A percentile compares a stretch with the other conserved stretches of the same genome.
These are phyloP conservation scores for Pseudogymnoascus sp. DNA, from an alignment of 2,329 filamentous ascomycete genomes.

Conservation along the genomic window DNA sequence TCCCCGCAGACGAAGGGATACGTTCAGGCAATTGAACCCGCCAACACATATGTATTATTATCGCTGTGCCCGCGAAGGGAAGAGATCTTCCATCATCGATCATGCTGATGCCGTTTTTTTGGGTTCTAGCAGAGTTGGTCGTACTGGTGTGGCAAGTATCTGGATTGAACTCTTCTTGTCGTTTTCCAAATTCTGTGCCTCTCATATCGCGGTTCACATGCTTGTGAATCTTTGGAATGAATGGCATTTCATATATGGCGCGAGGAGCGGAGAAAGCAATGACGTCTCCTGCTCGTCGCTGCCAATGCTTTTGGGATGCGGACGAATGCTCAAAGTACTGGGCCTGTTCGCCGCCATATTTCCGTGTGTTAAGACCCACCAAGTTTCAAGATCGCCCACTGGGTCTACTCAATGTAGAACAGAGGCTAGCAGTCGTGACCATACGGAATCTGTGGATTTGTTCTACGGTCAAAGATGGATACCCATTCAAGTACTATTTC, in stretches of 20 bases:
- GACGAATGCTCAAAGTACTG: neutral
- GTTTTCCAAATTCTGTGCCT: neutral
- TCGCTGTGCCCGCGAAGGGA: neutral
- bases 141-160: neutral
- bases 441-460: neutral
- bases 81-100: neutral
- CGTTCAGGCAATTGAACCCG: neutral
- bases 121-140: too few species aligned
- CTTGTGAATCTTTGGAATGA: neutral
- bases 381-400: neutral
- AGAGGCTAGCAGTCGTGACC: neutral
- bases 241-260: neutral
- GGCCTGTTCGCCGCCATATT: neutral
- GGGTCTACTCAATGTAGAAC: neutral
- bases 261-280: neutral
- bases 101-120: neutral
- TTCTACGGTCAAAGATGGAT: slow-evolving; percentile 1
- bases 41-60: neutral
- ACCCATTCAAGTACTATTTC: neutral
- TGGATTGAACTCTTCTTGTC: neutral
- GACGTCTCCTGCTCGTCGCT: neutral
- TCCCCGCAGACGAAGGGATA: neutral
- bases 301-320: neutral
- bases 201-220: neutral
- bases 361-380: neutral